A percentile compares a stretch with the other conserved stretches of the same genome.
Evolutionary conservation across 495 filamentous ascomycete species (phyloP).

Genomic region (Xylaria flabelliformis): DNA sequence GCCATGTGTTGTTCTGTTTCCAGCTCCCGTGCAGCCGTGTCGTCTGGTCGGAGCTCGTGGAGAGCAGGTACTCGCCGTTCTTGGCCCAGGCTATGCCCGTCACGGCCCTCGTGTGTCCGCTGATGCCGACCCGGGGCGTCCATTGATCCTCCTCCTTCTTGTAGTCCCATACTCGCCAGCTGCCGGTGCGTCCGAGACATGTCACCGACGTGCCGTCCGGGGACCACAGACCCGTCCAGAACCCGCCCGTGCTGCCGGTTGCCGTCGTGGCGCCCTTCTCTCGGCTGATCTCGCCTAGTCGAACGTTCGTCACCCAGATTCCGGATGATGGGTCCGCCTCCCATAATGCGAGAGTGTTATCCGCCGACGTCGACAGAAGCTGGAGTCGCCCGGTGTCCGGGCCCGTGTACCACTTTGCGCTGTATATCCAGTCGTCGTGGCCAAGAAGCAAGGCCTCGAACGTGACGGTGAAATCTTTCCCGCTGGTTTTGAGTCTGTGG

Average conservation of each 20-base stretch:
- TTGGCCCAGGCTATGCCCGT: slow-evolving; percentile 84
- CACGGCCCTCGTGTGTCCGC: slow-evolving; percentile 81
- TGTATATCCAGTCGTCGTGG: slow-evolving; percentile 98
- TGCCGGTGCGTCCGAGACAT: slow-evolving; percentile 87
- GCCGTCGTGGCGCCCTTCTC: slow-evolving; percentile 95
- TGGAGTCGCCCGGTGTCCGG: slow-evolving; percentile 58
- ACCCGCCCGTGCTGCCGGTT: slow-evolving; percentile 92
- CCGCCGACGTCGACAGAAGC: slow-evolving; percentile 89
- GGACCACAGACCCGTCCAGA: slow-evolving; percentile 95
- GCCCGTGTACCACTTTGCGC: slow-evolving; percentile 68
- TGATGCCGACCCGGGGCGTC: slow-evolving; percentile 76
- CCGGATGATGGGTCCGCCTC: slow-evolving; percentile 80
- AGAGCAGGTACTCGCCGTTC: slow-evolving; percentile 83
- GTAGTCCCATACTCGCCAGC: slow-evolving; percentile 83
- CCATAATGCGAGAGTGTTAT: slow-evolving; percentile 95
- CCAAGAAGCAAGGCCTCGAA: slow-evolving; percentile 95
- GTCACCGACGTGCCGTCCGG: slow-evolving; percentile 75
- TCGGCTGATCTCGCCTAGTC: slow-evolving; percentile 90
- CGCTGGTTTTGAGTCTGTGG: slow-evolving; percentile 65
- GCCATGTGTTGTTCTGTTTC: slow-evolving; percentile 73
- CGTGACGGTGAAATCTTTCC: slow-evolving; percentile 73
- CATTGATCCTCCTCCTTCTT: slow-evolving; percentile 63
- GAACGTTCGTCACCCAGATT: slow-evolving; percentile 83
- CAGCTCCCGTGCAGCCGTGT: slow-evolving; percentile 92
- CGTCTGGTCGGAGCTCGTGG: slow-evolving; percentile 91